Conservation (phyloP, 2,329 filamentous ascomycete species). For the Cylindrodendrum hubeiense region DNA sequence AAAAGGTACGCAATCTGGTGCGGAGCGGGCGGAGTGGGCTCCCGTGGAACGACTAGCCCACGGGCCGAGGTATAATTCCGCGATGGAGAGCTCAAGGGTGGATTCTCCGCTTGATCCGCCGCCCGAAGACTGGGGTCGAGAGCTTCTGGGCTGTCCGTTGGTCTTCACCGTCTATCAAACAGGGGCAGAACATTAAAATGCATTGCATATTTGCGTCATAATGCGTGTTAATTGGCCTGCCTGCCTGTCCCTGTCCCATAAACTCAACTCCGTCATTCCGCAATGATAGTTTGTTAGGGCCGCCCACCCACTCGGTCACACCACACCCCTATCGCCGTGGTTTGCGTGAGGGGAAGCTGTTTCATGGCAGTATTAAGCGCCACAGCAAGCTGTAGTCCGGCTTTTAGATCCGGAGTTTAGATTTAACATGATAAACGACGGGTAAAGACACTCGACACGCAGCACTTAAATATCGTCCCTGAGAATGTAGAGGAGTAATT, state of each 20-base stretch:
- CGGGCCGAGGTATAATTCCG: background rate
- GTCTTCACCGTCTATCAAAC: too few relatives aligned
- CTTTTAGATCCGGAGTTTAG: constrained; percentile 29
- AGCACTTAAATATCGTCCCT: constrained; percentile 13
- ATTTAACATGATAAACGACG: background rate
- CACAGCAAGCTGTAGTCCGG: constrained; percentile 1
- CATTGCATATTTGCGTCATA: too few relatives aligned
- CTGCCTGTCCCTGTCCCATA: too few relatives aligned
- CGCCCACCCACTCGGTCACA: too few relatives aligned
- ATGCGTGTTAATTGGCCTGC: too few relatives aligned
- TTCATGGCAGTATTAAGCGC: background rate
- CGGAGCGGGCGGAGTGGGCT: too few relatives aligned
- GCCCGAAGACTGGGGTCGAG: background rate
- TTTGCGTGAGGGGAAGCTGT: background rate
- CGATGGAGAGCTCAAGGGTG: background rate
- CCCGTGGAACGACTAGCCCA: background rate
- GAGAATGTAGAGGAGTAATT: constrained; percentile 1
- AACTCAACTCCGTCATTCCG: too few relatives aligned
- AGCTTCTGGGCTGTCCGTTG: background rate
- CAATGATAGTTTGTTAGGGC: too few relatives aligned
- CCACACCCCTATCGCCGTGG: background rate
- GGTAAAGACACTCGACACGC: background rate
- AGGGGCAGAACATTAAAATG: too few relatives aligned
- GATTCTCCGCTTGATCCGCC: background rate
- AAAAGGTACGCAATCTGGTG: background rate